A percentile compares a stretch with the other conserved stretches of the same genome.
phyloP scores from a whole-genome alignment of 2,329 filamentous ascomycete species.

The Didymella sp. region DNA sequence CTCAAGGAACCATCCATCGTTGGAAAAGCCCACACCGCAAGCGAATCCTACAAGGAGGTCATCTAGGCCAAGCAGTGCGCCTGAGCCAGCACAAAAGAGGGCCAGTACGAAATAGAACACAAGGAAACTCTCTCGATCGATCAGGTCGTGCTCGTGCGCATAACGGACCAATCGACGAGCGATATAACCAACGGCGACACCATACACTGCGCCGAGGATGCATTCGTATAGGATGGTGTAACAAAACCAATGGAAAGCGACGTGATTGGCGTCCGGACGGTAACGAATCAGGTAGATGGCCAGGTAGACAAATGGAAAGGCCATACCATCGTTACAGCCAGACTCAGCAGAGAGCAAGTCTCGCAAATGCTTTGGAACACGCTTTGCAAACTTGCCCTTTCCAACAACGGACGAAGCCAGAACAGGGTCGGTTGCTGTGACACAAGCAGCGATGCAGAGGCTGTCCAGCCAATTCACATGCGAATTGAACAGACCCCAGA shows the following conservation, averaged over 20 bases:
- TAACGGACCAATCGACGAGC: slow-evolving; percentile 89
- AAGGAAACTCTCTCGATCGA: slow-evolving; percentile 95
- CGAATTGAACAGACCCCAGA: slow-evolving; percentile 85
- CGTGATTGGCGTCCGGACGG: slow-evolving; percentile 69
- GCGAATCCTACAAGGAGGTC: slow-evolving; percentile 94
- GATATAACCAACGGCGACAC: slow-evolving; percentile 85
- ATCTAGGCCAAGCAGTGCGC: slow-evolving; percentile 88
- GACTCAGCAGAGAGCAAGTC: slow-evolving; percentile 95
- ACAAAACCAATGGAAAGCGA: slow-evolving; percentile 86
- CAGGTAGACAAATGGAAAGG: slow-evolving; percentile 96
- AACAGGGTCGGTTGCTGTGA: slow-evolving; percentile 96
- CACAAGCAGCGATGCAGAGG: slow-evolving; percentile 85
- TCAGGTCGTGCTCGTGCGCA: slow-evolving; percentile 82
- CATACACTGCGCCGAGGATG: slow-evolving; percentile 87
- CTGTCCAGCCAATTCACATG: slow-evolving; percentile 87
- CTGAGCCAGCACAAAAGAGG: slow-evolving; percentile 92
- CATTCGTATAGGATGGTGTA: slow-evolving; percentile 94
- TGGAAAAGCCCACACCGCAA: slow-evolving; percentile 97
- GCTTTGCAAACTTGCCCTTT: slow-evolving; percentile 98
- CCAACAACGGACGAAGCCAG: slow-evolving; percentile 96
- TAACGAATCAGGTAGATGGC: slow-evolving; percentile 89
- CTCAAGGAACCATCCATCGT: slow-evolving; percentile 98
- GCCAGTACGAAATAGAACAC: slow-evolving; percentile 99
- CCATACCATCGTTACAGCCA: slow-evolving; percentile 99
- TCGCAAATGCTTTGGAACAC: slow-evolving; percentile 95